A percentile compares a stretch with the other conserved stretches of the same genome.
Evolutionary conservation across 73 alveolate genomes (phyloP).

Genomic region (Paramecium bursaria): DNA sequence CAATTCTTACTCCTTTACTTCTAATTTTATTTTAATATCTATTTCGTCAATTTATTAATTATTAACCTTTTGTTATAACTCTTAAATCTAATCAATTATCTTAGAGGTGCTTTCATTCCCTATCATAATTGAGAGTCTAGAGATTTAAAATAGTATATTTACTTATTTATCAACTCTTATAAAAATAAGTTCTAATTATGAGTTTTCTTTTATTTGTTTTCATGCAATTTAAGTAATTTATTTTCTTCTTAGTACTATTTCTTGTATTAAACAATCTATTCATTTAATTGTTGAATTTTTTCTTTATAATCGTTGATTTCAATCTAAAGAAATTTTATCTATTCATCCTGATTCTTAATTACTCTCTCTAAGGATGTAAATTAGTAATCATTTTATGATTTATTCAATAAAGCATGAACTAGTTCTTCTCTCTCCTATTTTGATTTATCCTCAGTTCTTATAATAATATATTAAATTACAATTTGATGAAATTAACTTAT

Average conservation of each 20-base stretch:
- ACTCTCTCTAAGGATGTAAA: slow-evolving; percentile 1
- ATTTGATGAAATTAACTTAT: not conserved
- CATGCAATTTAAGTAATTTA: not conserved
- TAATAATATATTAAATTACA: not conserved
- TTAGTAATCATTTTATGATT: slow-evolving; percentile 19
- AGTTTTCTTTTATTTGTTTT: slow-evolving; percentile 20
- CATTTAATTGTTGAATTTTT: not conserved
- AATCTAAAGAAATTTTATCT: not conserved
- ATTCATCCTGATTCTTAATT: slow-evolving; percentile 46
- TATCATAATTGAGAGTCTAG: slow-evolving; percentile 1
- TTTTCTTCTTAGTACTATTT: slow-evolving; percentile 28
- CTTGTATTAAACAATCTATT: not conserved
- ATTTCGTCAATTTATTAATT: slow-evolving; percentile 44
- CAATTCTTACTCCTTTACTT: slow-evolving; percentile 46
- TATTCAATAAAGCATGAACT: slow-evolving; percentile 21
- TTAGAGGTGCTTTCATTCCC: slow-evolving; percentile 29
- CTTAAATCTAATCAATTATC: slow-evolving; percentile 22
- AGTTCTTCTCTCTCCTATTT: slow-evolving; percentile 57
- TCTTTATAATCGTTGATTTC: slow-evolving; percentile 32
- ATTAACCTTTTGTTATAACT: slow-evolving; percentile 7
- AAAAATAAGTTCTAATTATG: slow-evolving; percentile 44
- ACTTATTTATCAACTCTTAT: slow-evolving; percentile 37
- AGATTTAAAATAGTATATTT: not conserved
- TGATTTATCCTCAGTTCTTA: slow-evolving; percentile 26
- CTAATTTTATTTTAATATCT: slow-evolving; percentile 31